Percentiles rank a stretch among this genome's conserved stretches.
phyloP scores from a whole-genome alignment of 805 yeast species.

The Hanseniaspora vineae region DNA sequence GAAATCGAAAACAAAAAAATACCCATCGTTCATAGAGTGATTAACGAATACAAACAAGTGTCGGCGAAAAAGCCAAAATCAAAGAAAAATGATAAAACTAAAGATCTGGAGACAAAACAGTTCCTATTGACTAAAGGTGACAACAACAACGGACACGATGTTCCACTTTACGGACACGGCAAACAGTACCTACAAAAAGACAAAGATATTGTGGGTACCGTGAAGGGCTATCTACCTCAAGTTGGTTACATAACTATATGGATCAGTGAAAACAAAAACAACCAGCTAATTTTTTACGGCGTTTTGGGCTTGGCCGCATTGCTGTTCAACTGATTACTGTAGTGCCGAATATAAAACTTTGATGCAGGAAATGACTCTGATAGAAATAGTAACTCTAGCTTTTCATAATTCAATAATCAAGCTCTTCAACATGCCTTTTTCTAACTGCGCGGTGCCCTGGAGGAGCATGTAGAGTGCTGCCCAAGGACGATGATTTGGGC shows the following conservation, averaged over 20 bases:
- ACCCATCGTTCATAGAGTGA: conserved; percentile 94
- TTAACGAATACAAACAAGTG: conserved; percentile 58
- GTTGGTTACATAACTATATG: conserved; percentile 86
- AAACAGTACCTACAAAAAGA: conserved; percentile 67
- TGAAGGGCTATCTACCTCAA: conserved; percentile 81
- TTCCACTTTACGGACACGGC: conserved; percentile 66
- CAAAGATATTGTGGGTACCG: conserved; percentile 76
- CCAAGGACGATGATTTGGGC: too few relatives aligned
- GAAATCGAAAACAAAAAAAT: conserved; percentile 66
- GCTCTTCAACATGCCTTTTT: not conserved
- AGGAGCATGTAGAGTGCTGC: too few relatives aligned
- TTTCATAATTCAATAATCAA: too few relatives aligned
- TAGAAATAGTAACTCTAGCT: too few relatives aligned
- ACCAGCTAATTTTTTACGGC: conserved; percentile 68
- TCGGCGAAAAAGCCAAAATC: conserved; percentile 7
- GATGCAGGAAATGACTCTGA: too few relatives aligned
- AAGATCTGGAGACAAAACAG: conserved; percentile 32
- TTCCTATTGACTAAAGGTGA: conserved; percentile 88
- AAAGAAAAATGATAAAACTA: conserved; percentile 15
- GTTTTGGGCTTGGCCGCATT: conserved; percentile 59
- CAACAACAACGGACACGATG: conserved; percentile 84
- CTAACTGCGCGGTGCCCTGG: too few relatives aligned
- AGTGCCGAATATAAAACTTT: too few relatives aligned
- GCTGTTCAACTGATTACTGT: conserved; percentile 16
- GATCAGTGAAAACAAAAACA: conserved; percentile 76